phyloP scores from a whole-genome alignment of 2,329 filamentous ascomycete genomes.

The Beauveria bassiana region DNA sequence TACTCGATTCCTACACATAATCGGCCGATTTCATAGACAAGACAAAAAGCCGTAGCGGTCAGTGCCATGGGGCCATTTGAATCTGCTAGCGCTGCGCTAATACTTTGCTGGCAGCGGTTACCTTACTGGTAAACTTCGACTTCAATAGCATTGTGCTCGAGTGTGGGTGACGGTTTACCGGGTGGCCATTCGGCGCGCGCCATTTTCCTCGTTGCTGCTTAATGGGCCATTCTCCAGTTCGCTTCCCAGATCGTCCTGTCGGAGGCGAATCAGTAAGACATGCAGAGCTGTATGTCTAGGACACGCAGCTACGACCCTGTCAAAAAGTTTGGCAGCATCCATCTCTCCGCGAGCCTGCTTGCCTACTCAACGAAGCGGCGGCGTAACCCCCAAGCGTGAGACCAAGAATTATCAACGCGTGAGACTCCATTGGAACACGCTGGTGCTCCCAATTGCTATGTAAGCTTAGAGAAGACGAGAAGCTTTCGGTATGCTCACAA shows the following conservation, averaged over 20 bases:
- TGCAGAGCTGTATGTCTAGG: constrained; percentile 25
- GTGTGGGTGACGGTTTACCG: not conserved
- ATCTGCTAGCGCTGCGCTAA: not conserved
- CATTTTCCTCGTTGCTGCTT: not conserved
- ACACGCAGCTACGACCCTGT: constrained; percentile 20
- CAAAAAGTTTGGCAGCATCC: not conserved
- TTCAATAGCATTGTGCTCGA: not conserved
- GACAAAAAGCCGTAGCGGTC: not conserved
- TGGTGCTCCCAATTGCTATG: not conserved
- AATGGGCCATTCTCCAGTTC: not conserved
- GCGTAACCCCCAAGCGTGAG: not conserved
- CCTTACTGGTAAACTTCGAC: not conserved
- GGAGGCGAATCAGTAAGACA: constrained; percentile 30
- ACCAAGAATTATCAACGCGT: not conserved
- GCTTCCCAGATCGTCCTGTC: constrained; percentile 25
- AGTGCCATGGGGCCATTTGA: not conserved
- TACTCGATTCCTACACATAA: not conserved
- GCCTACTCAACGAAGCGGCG: not conserved
- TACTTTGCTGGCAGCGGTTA: not conserved
- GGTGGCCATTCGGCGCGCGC: not conserved
- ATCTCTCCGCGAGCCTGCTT: not conserved
- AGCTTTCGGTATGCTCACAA: not conserved
- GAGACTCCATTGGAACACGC: not conserved
- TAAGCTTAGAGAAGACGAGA: not conserved
- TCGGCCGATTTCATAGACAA: not conserved